Evolutionary conservation across 805 yeast genomes (phyloP), one percentile per base, ranked within the genome.

Genomic region (Blastobotrys muscicola): DNA sequence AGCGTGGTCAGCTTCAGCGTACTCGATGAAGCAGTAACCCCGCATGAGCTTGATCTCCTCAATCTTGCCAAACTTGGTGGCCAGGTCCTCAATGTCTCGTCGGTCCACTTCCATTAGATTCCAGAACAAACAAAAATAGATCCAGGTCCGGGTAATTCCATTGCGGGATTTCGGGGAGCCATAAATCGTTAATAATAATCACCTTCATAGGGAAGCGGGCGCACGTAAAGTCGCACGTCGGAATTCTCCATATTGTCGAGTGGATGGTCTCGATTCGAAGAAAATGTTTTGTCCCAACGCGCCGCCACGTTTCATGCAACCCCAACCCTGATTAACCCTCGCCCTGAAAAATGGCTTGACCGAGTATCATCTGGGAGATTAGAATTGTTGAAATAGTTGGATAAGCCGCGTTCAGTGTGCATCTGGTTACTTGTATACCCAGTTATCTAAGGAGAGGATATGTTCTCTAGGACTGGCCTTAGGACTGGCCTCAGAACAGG

Each of bases 11-110:
- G 55, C 36, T 10, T 45, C 44, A 44, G 54, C 52, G 46, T 58
- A 57, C 46, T 60, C 61, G 12, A 61, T 55, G 40, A 60, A 60
- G 11, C 62, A 64, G 48, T 57, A 61, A 36, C 64, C 63, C 30
- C 59, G 58, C 66, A 78, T 76, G 29, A 79, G 65, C 50, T 74
- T 75, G 30, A 78, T 74, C 45, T 78, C 76, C 13, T 70, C 68
- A 15, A 79, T 68, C 35, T 64, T 65, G 12, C 85, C 85, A 56
- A 64, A 74, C 47, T 60, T 55, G 38, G 59, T 53, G 56, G 78
- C 78, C 38, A 75, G 58, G 14, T 68, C 66, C 45, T 62, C 59
- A 38, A 79, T 62, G 52, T 81, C 54, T 13, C 29, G 38, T 33
- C 44, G 41, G 11, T 34, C 35, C 9, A 39, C 46, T 29, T 20